Conservation (phyloP, 129 eudicot species). For the Deinandra increscens region DNA sequence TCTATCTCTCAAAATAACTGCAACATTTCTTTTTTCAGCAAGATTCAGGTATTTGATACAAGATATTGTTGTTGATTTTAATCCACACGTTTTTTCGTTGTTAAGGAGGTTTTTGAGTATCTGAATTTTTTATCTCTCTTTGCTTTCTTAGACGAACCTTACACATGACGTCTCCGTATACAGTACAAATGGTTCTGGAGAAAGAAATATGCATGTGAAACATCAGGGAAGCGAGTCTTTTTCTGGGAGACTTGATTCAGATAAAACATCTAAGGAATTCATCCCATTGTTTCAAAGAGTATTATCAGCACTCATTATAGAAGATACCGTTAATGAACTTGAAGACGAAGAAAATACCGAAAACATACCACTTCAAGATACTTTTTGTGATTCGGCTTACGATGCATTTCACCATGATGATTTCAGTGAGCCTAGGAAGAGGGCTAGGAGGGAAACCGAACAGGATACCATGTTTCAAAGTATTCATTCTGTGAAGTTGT, state of each 20-base stretch:
- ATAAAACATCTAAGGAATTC: slow-evolving; percentile 36
- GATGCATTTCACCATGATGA: slow-evolving; percentile 34
- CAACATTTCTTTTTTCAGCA: slow-evolving; percentile 11
- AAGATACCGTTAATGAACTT: slow-evolving; percentile 68
- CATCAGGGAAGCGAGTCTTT: slow-evolving; percentile 46
- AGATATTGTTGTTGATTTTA: background rate
- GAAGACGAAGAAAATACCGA: slow-evolving; percentile 51
- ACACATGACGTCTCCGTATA: slow-evolving; percentile 37
- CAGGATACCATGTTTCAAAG: slow-evolving; percentile 38
- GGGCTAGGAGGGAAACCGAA: slow-evolving; percentile 43
- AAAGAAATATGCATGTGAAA: slow-evolving; percentile 40
- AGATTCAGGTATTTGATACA: slow-evolving; percentile 5
- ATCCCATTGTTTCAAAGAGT: slow-evolving; percentile 81
- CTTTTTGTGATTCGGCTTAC: slow-evolving; percentile 34
- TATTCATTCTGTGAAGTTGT: slow-evolving; percentile 38
- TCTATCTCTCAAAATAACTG: background rate
- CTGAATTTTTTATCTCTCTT: background rate
- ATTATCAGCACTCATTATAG: slow-evolving; percentile 78
- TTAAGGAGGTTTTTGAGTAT: slow-evolving; percentile 4
- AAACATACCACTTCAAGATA: slow-evolving; percentile 27
- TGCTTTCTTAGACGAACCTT: slow-evolving; percentile 44
- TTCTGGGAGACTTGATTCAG: slow-evolving; percentile 45
- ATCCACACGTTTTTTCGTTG: background rate
- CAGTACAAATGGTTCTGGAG: slow-evolving; percentile 34
- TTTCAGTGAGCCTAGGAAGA: slow-evolving; percentile 38